Percentiles rank a stretch among this genome's conserved stretches.
phyloP scores from a whole-genome alignment of 2,329 filamentous ascomycete species.

The Phialophora macrospora region DNA sequence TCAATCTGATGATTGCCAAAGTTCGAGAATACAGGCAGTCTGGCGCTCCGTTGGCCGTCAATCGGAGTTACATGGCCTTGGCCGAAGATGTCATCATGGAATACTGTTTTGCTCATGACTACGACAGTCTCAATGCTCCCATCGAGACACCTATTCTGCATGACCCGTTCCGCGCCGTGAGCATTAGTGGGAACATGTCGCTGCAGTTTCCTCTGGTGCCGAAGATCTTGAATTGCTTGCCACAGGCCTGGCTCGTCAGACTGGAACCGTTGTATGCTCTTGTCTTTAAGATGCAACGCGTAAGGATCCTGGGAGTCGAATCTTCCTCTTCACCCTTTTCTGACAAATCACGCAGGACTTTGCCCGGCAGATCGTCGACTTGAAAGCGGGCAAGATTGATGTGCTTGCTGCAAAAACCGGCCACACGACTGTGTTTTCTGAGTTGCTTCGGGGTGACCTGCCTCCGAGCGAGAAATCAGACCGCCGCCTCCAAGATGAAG shows the following conservation, averaged over 20 bases:
- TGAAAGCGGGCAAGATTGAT: slow-evolving; percentile 25
- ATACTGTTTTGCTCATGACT: slow-evolving; percentile 44
- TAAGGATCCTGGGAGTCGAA: slow-evolving; percentile 21
- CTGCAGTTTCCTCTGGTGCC: slow-evolving; percentile 38
- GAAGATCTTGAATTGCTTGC: slow-evolving; percentile 31
- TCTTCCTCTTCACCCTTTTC: background rate
- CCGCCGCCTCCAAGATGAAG: slow-evolving; percentile 42
- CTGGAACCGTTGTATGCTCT: slow-evolving; percentile 30
- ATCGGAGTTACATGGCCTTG: slow-evolving; percentile 34
- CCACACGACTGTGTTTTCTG: slow-evolving; percentile 32
- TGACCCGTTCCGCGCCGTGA: slow-evolving; percentile 19
- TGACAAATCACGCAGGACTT: slow-evolving; percentile 8
- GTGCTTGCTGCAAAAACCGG: slow-evolving; percentile 18
- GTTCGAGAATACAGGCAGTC: slow-evolving; percentile 14
- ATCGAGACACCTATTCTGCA: slow-evolving; percentile 36
- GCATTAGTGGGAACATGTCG: slow-evolving; percentile 27
- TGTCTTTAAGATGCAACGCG: slow-evolving; percentile 27
- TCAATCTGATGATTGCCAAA: slow-evolving; percentile 21
- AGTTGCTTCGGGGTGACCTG: slow-evolving; percentile 29
- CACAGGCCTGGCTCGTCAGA: slow-evolving; percentile 22
- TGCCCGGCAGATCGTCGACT: slow-evolving; percentile 13
- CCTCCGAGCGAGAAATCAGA: slow-evolving; percentile 37
- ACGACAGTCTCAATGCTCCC: slow-evolving; percentile 42
- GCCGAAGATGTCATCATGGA: slow-evolving; percentile 47
- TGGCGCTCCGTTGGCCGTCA: slow-evolving; percentile 20